Evolutionary conservation across 192 early-diverging fungal genomes (phyloP).

Genomic region (Thamnidium elegans): DNA sequence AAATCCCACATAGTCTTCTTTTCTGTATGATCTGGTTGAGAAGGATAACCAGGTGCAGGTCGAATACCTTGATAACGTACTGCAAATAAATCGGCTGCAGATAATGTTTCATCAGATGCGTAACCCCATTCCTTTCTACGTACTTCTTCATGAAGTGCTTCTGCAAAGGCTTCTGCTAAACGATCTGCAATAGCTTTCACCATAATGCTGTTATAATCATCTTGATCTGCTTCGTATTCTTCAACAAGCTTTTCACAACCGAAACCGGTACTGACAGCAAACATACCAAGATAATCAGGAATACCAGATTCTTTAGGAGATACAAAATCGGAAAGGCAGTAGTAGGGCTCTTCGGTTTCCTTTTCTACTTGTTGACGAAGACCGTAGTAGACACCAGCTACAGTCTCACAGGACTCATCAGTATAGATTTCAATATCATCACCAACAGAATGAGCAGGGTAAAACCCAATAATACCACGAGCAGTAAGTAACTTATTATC

Average conservation of each 20-base stretch:
- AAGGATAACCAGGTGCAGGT: constrained; percentile 93
- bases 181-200: constrained; percentile 93
- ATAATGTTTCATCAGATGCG: constrained; percentile 71
- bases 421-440: constrained; percentile 89
- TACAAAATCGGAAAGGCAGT: constrained; percentile 89
- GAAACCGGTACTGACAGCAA: constrained; percentile 89
- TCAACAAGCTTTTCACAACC: constrained; percentile 84
- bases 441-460: constrained; percentile 83
- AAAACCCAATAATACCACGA: constrained; percentile 80
- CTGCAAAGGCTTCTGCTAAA: constrained; percentile 89
- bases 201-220: constrained; percentile 94
- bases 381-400: constrained; percentile 79
- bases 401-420: constrained; percentile 67
- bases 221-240: constrained; percentile 76
- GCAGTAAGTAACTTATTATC: constrained; percentile 70
- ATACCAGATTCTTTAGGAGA: constrained; percentile 74
- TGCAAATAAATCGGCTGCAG: constrained; percentile 78
- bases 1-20: constrained; percentile 93
- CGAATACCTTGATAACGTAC: constrained; percentile 96
- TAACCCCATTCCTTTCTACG: constrained; percentile 91
- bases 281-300: constrained; percentile 85
- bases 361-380: constrained; percentile 85
- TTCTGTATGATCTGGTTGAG: constrained; percentile 94
- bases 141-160: constrained; percentile 85
- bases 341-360: constrained; percentile 82